Evolutionary conservation across 2,329 filamentous ascomycete species (phyloP).

Genomic region (Aspergillus niger): DNA sequence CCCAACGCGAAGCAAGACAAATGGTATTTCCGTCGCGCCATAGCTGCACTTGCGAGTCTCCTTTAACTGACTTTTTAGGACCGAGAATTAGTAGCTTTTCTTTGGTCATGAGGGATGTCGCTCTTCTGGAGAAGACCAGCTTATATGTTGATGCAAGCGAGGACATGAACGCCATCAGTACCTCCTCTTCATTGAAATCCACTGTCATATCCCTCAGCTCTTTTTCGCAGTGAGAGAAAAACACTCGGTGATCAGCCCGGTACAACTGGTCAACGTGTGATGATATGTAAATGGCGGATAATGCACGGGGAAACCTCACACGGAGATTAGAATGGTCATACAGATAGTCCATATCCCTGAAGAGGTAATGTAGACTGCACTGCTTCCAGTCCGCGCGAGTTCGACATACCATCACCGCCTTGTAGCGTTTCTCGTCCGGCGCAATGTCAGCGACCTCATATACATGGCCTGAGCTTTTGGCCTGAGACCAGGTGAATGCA

Average conservation of each 20-base stretch:
- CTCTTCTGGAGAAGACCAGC: slow-evolving; percentile 31
- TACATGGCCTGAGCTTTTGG: slow-evolving; percentile 26
- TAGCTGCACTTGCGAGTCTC: slow-evolving; percentile 31
- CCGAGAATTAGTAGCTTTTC: slow-evolving; percentile 21
- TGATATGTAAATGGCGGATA: slow-evolving; percentile 34
- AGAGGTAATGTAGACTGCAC: slow-evolving; percentile 32
- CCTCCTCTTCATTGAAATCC: slow-evolving; percentile 27
- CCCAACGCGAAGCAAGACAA: slow-evolving; percentile 32
- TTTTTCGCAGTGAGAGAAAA: slow-evolving; percentile 36
- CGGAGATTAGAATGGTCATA: slow-evolving; percentile 27
- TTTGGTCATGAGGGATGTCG: slow-evolving; percentile 31
- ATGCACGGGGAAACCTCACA: slow-evolving; percentile 30
- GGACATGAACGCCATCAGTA: slow-evolving; percentile 28
- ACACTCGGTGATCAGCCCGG: slow-evolving; percentile 23
- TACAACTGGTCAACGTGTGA: slow-evolving; percentile 35
- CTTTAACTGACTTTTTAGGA: slow-evolving; percentile 29
- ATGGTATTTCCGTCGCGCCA: slow-evolving; percentile 29
- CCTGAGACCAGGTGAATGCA: slow-evolving; percentile 28
- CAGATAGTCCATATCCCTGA: slow-evolving; percentile 31
- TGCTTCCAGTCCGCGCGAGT: slow-evolving; percentile 28
- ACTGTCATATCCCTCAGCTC: slow-evolving; percentile 18
- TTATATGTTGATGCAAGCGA: slow-evolving; percentile 30
- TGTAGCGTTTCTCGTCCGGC: slow-evolving; percentile 34
- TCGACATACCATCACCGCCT: slow-evolving; percentile 27
- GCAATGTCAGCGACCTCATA: slow-evolving; percentile 33